These are phyloP conservation scores for Pichia cephalocereana DNA, from an alignment of 805 yeast genomes.

Conservation along the genomic window DNA sequence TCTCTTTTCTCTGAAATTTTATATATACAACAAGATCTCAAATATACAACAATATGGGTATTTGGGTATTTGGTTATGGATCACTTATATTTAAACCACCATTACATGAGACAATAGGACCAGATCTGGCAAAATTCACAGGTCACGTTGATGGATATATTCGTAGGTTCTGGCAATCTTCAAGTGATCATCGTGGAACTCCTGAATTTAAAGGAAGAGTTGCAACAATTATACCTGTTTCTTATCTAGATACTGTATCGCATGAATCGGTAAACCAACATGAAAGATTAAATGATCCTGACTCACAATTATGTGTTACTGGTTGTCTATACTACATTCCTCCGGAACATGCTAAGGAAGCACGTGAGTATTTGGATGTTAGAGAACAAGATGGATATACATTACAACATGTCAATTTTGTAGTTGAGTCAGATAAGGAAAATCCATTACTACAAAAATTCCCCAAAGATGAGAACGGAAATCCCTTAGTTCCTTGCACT, in stretches of 20 bases:
- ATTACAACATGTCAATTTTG: slow-evolving; percentile 31
- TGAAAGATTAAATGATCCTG: not conserved
- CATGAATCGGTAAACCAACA: not conserved
- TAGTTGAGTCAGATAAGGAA: not conserved
- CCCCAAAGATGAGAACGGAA: slow-evolving; percentile 27
- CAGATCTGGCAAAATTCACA: slow-evolving; percentile 31
- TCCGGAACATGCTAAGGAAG: slow-evolving; percentile 50
- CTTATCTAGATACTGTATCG: not conserved
- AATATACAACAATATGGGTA: not conserved
- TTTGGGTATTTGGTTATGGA: slow-evolving; percentile 1
- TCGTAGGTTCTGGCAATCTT: slow-evolving; percentile 86
- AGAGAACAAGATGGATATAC: slow-evolving; percentile 89
- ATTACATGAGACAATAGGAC: slow-evolving; percentile 9
- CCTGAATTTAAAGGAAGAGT: slow-evolving; percentile 85
- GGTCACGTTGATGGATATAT: slow-evolving; percentile 72
- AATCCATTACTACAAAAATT: slow-evolving; percentile 19
- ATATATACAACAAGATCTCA: too few relatives aligned
- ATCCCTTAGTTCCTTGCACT: slow-evolving; percentile 37
- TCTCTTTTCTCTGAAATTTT: too few relatives aligned
- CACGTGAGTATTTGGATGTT: slow-evolving; percentile 60
- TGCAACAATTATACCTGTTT: slow-evolving; percentile 60
- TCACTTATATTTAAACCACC: not conserved
- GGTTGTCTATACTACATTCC: slow-evolving; percentile 82
- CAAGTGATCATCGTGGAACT: slow-evolving; percentile 85
- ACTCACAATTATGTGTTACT: slow-evolving; percentile 33